Percentiles rank a stretch among this genome's conserved stretches.
These are phyloP conservation scores for Trebouxiophyceae sp. DNA, from an alignment of 163 green algal species.

Conservation along the genomic window DNA sequence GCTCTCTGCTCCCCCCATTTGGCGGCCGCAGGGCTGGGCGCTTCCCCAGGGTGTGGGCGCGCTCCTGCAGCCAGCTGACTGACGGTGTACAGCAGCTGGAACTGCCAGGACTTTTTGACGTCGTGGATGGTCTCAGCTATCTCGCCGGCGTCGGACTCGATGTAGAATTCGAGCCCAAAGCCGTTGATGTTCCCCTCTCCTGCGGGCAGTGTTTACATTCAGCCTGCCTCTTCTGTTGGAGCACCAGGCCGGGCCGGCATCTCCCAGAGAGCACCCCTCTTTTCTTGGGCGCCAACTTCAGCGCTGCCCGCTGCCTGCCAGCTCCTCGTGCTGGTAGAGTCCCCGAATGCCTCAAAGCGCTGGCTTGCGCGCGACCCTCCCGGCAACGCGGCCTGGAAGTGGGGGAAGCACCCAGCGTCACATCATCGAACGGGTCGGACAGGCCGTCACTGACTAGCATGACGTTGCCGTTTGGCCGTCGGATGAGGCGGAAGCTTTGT, in stretches of 20 bases:
- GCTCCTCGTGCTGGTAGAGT: no score
- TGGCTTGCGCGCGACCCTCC: no score
- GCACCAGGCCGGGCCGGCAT: no score
- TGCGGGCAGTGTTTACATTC: constrained; percentile 9
- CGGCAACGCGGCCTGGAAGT: no score
- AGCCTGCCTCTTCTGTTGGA: no score
- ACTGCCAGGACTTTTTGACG: constrained; percentile 49
- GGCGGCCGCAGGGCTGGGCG: no score
- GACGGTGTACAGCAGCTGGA: constrained; percentile 56
- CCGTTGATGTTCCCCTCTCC: constrained; percentile 53
- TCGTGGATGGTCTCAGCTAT: constrained; percentile 28
- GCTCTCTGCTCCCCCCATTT: background rate
- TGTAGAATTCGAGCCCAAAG: constrained; percentile 56
- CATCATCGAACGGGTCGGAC: constrained; percentile 57
- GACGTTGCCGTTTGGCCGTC: constrained; percentile 33
- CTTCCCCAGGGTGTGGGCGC: no score
- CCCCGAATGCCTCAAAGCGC: no score
- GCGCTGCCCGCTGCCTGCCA: no score
- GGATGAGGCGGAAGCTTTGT: constrained; percentile 42
- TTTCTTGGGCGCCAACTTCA: no score
- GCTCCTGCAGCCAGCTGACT: constrained; percentile 40
- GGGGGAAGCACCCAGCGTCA: constrained; percentile 34
- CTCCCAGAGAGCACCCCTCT: no score
- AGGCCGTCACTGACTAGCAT: constrained; percentile 47
- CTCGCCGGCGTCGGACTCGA: constrained; percentile 45